phyloP scores from a whole-genome alignment of 805 yeast species.

The Cyberlindnera japonica region DNA sequence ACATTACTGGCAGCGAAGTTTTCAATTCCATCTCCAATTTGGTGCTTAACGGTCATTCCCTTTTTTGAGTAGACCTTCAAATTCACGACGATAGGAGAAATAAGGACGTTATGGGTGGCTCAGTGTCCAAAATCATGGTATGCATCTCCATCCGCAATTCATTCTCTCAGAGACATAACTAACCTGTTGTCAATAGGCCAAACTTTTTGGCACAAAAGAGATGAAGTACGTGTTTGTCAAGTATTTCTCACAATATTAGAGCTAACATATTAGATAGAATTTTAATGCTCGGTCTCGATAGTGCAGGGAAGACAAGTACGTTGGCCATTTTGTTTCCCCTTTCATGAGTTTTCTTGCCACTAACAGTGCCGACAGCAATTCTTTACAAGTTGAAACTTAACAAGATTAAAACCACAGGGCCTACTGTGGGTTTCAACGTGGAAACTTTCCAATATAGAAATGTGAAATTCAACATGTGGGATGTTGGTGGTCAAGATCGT shows the following conservation, averaged over 20 bases:
- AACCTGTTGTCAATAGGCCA: slow-evolving; percentile 29
- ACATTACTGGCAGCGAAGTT: too few species aligned
- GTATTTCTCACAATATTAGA: neutral
- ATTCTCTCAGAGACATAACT: neutral
- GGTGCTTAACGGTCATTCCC: too few species aligned
- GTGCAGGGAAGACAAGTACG: slow-evolving; percentile 78
- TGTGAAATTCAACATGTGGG: slow-evolving; percentile 86
- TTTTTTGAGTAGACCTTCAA: too few species aligned
- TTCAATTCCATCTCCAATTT: too few species aligned
- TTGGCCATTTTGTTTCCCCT: neutral
- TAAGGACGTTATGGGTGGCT: slow-evolving; percentile 32
- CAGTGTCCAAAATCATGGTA: slow-evolving; percentile 31
- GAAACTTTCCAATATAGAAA: slow-evolving; percentile 81
- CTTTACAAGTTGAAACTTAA: slow-evolving; percentile 79
- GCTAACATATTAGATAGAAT: slow-evolving; percentile 36
- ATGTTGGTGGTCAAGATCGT: slow-evolving; percentile 94
- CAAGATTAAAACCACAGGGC: slow-evolving; percentile 74
- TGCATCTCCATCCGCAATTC: slow-evolving; percentile 3
- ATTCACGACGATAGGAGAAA: too few species aligned
- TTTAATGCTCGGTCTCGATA: slow-evolving; percentile 88
- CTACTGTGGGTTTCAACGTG: slow-evolving; percentile 92
- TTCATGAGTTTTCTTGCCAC: neutral
- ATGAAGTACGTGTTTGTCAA: slow-evolving; percentile 31
- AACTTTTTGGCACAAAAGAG: slow-evolving; percentile 50
- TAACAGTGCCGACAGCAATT: slow-evolving; percentile 39